Conservation (phyloP, 371 early-diverging fungal species). For the Dentiscutata heterogama region DNA sequence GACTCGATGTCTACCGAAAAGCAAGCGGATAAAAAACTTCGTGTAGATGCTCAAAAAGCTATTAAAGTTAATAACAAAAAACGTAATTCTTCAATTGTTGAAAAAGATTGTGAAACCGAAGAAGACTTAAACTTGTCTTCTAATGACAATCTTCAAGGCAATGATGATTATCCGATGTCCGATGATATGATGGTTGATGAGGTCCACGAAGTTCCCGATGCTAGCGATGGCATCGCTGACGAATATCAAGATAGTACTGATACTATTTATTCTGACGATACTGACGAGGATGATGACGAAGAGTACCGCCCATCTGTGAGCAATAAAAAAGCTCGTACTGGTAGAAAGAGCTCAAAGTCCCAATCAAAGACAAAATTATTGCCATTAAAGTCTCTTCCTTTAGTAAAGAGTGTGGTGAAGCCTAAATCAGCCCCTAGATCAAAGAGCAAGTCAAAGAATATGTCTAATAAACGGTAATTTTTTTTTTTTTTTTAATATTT, state of each 20-base stretch:
- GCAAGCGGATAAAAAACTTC: background rate
- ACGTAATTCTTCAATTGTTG: background rate
- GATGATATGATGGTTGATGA: background rate
- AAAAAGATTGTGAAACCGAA: background rate
- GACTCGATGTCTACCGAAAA: background rate
- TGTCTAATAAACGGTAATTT: background rate
- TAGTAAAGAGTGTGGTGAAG: background rate
- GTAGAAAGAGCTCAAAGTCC: background rate
- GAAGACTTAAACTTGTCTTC: background rate
- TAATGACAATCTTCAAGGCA: background rate
- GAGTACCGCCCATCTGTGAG: slow-evolving; percentile 29
- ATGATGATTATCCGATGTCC: background rate
- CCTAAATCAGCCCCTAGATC: background rate
- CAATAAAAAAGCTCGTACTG: slow-evolving; percentile 5
- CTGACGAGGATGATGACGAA: slow-evolving; percentile 35
- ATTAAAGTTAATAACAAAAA: background rate
- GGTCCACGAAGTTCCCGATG: background rate
- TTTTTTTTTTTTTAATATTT: no score
- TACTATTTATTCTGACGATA: background rate
- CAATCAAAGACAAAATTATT: background rate
- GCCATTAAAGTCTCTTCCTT: background rate
- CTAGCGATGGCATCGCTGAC: background rate
- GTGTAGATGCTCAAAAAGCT: background rate
- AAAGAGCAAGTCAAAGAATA: slow-evolving; percentile 14
- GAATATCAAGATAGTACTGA: slow-evolving; percentile 39